Percentiles rank a stretch among this genome's conserved stretches.
Conservation (phyloP, 78 protist species). For the Dictyostelium firmibasis region DNA sequence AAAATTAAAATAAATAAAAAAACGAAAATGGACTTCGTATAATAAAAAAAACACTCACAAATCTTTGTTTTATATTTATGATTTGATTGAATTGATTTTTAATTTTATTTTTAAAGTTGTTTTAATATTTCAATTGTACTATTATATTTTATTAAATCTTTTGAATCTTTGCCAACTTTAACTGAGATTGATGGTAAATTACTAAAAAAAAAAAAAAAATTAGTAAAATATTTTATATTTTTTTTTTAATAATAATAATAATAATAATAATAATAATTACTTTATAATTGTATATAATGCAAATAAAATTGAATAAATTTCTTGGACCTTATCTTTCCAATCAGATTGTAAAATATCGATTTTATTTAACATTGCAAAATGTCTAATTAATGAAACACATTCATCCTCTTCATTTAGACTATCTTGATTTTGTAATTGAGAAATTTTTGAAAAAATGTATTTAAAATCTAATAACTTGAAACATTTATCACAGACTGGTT, state of each 20-base stretch:
- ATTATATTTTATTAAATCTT: neutral
- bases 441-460: neutral
- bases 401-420: neutral
- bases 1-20: neutral
- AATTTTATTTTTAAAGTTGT: neutral
- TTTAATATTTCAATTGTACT: neutral
- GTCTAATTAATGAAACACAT: neutral
- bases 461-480: neutral
- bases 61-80: neutral
- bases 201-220: neutral
- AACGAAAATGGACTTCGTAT: neutral
- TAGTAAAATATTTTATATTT: too few species aligned
- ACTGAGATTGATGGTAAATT: neutral
- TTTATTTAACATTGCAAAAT: slow-evolving; percentile 1
- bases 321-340: slow-evolving; percentile 4
- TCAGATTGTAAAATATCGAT: neutral
- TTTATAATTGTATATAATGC: neutral
- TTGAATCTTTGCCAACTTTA: neutral
- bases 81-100: neutral
- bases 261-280: neutral
- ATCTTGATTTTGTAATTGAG: neutral
- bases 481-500: slow-evolving; percentile 6
- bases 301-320: neutral
- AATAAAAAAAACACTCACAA: neutral
- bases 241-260: too few species aligned